Evolutionary conservation across 2,329 filamentous ascomycete species (phyloP), one percentile per base, ranked within the genome.

Genomic region (Diaporthe citri): DNA sequence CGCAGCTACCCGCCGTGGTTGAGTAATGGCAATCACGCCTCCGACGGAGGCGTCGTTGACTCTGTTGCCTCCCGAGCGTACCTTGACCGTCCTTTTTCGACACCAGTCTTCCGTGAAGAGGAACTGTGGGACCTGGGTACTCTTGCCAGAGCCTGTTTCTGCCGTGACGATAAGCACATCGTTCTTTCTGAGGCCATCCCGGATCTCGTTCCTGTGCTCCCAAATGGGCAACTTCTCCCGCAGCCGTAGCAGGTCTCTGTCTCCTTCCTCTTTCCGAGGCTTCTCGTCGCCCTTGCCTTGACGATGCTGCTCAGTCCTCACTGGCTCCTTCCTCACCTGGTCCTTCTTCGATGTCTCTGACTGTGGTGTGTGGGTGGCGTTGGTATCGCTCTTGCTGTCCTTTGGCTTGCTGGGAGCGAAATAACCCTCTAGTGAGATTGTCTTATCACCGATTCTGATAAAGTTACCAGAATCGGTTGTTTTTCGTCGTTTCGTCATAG

Each of bases 81-180:
- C 78, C 67, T 86, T 89, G 60, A 91, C 88, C 74, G 84, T 90
- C 74, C 87, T 88, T 48, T 88, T 89, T 72, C 86, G 88, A 82
- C 95, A 98, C 95, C 96, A 98, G 9, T 90, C 85, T 80, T 98
- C 94, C 36, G 86, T 84, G 60, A 93, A 90, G 10, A 99, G 86
- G 77, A 98, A 98, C 80, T 98, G 97, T 0, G 97, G 96, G 0
- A 98, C 93, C 84, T 99, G 97, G 0, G 97, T 99, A 86, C 94
- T 97, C 85, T 99, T 99, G 82, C 97, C 97, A 20, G 95, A 97
- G 82, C 97, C 97, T 0, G 97, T 99, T 83, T 98, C 96, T 85
- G 96, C 96, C 3, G 97, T 93, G 20, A 99, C 86, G 0, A 99
- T 88, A 70, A 99, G 89, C 1, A 98, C 91, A 80, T 97, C 91